These are phyloP conservation scores for Danielia oregonensis DNA, from an alignment of 805 yeast species.

Conservation along the genomic window DNA sequence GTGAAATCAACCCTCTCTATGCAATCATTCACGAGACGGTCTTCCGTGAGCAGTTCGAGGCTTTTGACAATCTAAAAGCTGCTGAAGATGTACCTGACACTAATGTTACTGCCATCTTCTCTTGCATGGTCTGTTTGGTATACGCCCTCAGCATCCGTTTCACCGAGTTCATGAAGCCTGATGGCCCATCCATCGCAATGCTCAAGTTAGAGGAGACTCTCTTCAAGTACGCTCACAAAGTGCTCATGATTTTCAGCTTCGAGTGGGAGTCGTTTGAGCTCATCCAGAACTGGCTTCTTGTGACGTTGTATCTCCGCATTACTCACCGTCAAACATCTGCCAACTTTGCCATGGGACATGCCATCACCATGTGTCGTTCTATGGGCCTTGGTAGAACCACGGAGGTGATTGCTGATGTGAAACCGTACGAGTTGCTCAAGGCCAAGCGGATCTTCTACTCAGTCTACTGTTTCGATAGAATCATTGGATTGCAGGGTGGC, in stretches of 20 bases:
- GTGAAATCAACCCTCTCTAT: conserved; percentile 49
- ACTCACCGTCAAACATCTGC: conserved; percentile 44
- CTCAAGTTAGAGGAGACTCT: conserved; percentile 39
- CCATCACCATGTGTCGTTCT: conserved; percentile 40
- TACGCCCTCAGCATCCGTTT: conserved; percentile 51
- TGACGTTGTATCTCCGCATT: conserved; percentile 40
- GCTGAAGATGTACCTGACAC: conserved; percentile 16
- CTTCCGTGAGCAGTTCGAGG: conserved; percentile 46
- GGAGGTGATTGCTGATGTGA: conserved; percentile 14
- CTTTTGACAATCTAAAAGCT: conserved; percentile 14
- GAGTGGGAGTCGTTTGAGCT: conserved; percentile 53
- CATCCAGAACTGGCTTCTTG: conserved; percentile 48
- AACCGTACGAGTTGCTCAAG: conserved; percentile 42
- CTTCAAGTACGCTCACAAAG: conserved; percentile 37
- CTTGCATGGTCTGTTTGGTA: conserved; percentile 48
- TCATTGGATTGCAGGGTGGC: conserved; percentile 52
- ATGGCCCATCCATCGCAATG: conserved; percentile 16
- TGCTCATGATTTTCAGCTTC: conserved; percentile 37
- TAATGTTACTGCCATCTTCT: conserved; percentile 44
- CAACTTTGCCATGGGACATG: conserved; percentile 39
- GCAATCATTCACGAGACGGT: conserved; percentile 52
- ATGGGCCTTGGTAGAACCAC: conserved; percentile 39
- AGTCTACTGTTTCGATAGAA: conserved; percentile 51
- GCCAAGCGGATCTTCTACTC: conserved; percentile 53
- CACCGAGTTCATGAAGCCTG: conserved; percentile 34